phyloP scores from a whole-genome alignment of 148 eudicot species.

The Talinum fruticosum region DNA sequence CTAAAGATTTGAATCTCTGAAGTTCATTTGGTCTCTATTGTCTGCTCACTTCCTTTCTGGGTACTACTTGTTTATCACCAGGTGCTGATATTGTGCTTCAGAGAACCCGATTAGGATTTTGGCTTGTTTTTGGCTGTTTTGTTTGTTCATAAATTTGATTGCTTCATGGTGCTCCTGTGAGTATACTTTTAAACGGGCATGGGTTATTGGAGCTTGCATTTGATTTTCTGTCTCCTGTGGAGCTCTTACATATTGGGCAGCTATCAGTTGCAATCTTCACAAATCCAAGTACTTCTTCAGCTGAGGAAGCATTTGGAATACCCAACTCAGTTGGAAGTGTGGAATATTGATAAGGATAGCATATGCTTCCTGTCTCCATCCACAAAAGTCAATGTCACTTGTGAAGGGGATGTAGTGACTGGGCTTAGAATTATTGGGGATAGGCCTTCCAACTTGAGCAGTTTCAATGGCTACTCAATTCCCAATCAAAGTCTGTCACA shows the following conservation, averaged over 20 bases:
- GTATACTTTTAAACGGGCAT: constrained; percentile 12
- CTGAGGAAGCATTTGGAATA: constrained; percentile 61
- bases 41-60: not conserved
- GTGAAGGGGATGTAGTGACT: constrained; percentile 49
- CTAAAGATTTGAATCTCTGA: not conserved
- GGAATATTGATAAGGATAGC: constrained; percentile 38
- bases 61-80: not conserved
- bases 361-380: constrained; percentile 48
- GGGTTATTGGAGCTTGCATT: constrained; percentile 25
- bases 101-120: not conserved
- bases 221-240: constrained; percentile 35
- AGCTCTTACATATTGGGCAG: constrained; percentile 30
- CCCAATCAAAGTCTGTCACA: constrained; percentile 52
- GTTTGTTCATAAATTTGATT: not conserved
- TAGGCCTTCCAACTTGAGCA: constrained; percentile 35
- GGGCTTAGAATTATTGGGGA: constrained; percentile 67
- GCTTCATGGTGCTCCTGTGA: not conserved
- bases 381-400: constrained; percentile 52
- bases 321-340: constrained; percentile 57
- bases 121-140: not conserved
- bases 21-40: not conserved
- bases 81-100: not conserved
- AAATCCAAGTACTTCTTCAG: constrained; percentile 57
- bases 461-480: constrained; percentile 49
- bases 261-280: constrained; percentile 54